A percentile compares a stretch with the other conserved stretches of the same genome.
These are phyloP conservation scores for Millerozyma acaciae DNA, from an alignment of 805 yeast genomes.

Conservation along the genomic window DNA sequence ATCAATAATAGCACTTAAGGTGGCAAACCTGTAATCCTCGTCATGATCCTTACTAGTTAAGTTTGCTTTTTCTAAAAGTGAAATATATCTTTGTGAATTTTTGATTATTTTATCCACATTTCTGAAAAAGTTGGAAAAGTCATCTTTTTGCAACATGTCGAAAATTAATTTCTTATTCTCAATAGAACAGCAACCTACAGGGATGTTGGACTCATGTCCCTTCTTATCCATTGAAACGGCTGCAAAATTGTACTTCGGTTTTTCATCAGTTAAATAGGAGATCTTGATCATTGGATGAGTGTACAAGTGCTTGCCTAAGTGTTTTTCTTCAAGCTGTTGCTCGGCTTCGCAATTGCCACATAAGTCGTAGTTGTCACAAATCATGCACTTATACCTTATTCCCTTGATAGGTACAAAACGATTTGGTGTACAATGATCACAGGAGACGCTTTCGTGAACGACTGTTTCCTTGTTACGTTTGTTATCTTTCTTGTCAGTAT, in stretches of 20 bases:
- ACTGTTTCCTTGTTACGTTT: background rate
- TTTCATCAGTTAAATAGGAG: background rate
- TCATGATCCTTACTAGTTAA: slow-evolving; percentile 7
- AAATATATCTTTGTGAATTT: slow-evolving; percentile 21
- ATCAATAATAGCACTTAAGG: slow-evolving; percentile 20
- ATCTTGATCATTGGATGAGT: slow-evolving; percentile 31
- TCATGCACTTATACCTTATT: slow-evolving; percentile 46
- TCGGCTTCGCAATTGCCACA: slow-evolving; percentile 37
- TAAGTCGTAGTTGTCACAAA: slow-evolving; percentile 52
- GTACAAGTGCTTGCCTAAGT: slow-evolving; percentile 18
- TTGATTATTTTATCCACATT: slow-evolving; percentile 14
- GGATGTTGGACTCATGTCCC: slow-evolving; percentile 13
- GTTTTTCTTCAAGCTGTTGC: slow-evolving; percentile 9
- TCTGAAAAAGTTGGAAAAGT: slow-evolving; percentile 14
- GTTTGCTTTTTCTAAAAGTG: slow-evolving; percentile 9
- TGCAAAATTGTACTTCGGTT: slow-evolving; percentile 17
- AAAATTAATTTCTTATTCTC: slow-evolving; percentile 16
- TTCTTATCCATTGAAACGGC: background rate
- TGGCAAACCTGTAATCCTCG: slow-evolving; percentile 20
- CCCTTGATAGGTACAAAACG: slow-evolving; percentile 40
- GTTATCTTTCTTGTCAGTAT: background rate
- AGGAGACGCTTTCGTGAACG: slow-evolving; percentile 25
- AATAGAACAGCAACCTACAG: slow-evolving; percentile 17
- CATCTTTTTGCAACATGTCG: slow-evolving; percentile 11
- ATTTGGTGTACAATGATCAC: slow-evolving; percentile 33